phyloP scores from a whole-genome alignment of 768 basidiomycete species.

The Phylloporus sp. region DNA sequence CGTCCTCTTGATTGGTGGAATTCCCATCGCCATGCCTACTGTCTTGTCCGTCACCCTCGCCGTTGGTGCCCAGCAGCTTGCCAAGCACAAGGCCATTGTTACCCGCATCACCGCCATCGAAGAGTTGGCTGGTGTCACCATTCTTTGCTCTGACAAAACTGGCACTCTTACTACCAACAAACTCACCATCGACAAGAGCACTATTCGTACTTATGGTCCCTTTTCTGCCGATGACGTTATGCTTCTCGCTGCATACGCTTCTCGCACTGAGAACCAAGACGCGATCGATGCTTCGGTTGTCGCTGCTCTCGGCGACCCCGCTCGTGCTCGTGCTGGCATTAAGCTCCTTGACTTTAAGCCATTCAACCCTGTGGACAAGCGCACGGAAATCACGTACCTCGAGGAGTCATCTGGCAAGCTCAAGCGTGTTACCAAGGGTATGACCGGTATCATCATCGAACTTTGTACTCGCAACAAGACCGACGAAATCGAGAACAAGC shows the following conservation, averaged over 20 bases:
- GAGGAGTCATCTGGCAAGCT: conserved; percentile 93
- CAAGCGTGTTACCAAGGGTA: conserved; percentile 99
- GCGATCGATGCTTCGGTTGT: conserved; percentile 92
- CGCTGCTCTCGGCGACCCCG: conserved; percentile 63
- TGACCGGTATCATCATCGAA: conserved; percentile 98
- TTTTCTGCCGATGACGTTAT: conserved; percentile 89
- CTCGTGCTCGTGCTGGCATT: conserved; percentile 83
- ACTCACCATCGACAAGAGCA: conserved; percentile 91
- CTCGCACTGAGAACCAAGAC: conserved; percentile 98
- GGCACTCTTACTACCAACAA: conserved; percentile 99
- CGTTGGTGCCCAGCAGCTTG: conserved; percentile 97
- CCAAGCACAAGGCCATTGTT: conserved; percentile 99
- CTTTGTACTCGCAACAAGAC: conserved; percentile 98
- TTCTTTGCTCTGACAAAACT: conserved; percentile 98
- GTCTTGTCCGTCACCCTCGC: conserved; percentile 97
- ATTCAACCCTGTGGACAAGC: conserved; percentile 99
- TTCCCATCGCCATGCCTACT: conserved; percentile 99
- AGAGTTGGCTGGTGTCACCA: conserved; percentile 96
- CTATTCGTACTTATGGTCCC: conserved; percentile 85
- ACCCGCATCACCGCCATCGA: conserved; percentile 99
- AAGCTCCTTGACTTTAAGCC: conserved; percentile 98
- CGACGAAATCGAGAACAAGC: conserved; percentile 81
- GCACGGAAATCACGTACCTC: conserved; percentile 96
- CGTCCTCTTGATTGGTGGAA: conserved; percentile 98
- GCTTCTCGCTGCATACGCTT: conserved; percentile 91